Conservation (phyloP, 371 early-diverging fungal genomes). For the Syncephalis fuscata region DNA sequence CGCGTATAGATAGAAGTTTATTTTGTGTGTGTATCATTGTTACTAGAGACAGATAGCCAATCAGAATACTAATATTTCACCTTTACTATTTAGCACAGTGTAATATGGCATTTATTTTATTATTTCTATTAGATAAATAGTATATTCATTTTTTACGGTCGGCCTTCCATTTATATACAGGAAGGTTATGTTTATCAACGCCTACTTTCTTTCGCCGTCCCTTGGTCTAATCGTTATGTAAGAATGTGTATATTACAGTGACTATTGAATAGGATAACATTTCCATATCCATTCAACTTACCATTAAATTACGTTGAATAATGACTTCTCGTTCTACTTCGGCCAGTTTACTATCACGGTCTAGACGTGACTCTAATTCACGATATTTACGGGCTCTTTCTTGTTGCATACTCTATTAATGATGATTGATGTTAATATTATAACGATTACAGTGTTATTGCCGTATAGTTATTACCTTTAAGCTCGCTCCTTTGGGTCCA, state of each 20-base stretch:
- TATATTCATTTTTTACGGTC: slow-evolving; percentile 70
- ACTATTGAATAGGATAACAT: background rate
- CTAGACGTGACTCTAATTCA: slow-evolving; percentile 58
- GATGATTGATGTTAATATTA: background rate
- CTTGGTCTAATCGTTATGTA: slow-evolving; percentile 31
- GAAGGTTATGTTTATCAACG: slow-evolving; percentile 55
- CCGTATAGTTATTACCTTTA: background rate
- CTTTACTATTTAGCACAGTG: too few relatives aligned
- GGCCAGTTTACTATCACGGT: slow-evolving; percentile 57
- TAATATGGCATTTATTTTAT: too few relatives aligned
- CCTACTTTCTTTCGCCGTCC: slow-evolving; percentile 70
- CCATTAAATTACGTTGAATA: slow-evolving; percentile 61
- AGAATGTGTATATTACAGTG: background rate
- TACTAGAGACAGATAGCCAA: too few relatives aligned
- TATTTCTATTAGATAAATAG: too few relatives aligned
- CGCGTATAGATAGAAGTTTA: too few relatives aligned
- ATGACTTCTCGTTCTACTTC: slow-evolving; percentile 59
- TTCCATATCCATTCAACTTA: slow-evolving; percentile 9
- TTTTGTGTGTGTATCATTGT: too few relatives aligned
- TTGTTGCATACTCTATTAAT: slow-evolving; percentile 17
- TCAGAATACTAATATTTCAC: too few relatives aligned
- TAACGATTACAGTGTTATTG: background rate
- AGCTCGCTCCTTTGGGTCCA: slow-evolving; percentile 12
- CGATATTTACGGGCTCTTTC: slow-evolving; percentile 32
- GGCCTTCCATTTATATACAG: slow-evolving; percentile 83